These are phyloP conservation scores for Umbellularia californica DNA, from an alignment of 164 flowering plant species.

Conservation along the genomic window DNA sequence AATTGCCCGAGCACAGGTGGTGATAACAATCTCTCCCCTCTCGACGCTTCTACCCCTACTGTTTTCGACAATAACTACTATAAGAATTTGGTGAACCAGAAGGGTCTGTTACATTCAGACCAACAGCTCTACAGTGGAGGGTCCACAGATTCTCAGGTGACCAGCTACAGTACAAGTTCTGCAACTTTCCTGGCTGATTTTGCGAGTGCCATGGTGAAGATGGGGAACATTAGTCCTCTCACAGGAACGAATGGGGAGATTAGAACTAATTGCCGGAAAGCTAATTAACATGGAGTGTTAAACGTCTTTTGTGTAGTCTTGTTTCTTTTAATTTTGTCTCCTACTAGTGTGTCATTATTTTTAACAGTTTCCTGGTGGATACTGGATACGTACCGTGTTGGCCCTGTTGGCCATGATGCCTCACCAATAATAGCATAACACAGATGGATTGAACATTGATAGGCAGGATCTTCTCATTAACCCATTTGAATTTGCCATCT, in stretches of 20 bases:
- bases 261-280: constrained; percentile 14
- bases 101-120: constrained; percentile 18
- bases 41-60: constrained; percentile 5
- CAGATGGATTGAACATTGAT: too few relatives aligned
- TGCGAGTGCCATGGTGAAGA: constrained; percentile 14
- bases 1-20: constrained; percentile 4
- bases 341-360: background rate
- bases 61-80: constrained; percentile 10
- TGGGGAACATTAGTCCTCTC: constrained; percentile 15
- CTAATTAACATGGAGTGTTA: background rate
- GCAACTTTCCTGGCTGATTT: constrained; percentile 7
- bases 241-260: constrained; percentile 12
- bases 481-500: too few relatives aligned
- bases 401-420: too few relatives aligned
- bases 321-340: background rate
- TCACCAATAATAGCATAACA: too few relatives aligned
- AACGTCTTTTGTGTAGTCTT: background rate
- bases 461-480: too few relatives aligned
- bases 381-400: too few relatives aligned
- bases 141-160: constrained; percentile 7
- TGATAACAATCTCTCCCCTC: constrained; percentile 13
- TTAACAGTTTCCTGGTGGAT: too few relatives aligned
- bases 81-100: constrained; percentile 8
- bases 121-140: constrained; percentile 12
- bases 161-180: constrained; percentile 1